A percentile compares a stretch with the other conserved stretches of the same genome.
phyloP scores from a whole-genome alignment of 1,284 basidiomycete genomes.

The Tilletia horrida region DNA sequence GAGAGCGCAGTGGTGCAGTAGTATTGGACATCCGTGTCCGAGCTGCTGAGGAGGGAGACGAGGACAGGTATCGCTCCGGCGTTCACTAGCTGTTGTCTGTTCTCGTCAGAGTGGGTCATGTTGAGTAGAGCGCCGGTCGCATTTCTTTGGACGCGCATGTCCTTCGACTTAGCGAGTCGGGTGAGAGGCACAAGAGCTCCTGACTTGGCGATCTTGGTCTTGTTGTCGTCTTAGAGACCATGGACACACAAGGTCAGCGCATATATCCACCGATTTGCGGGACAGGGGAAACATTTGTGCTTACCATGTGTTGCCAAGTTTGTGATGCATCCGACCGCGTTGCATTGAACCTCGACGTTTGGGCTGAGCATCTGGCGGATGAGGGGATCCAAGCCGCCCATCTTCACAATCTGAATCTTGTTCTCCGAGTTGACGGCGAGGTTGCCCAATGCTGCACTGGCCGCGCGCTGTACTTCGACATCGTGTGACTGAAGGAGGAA shows the following conservation, averaged over 20 bases:
- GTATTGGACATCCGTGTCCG: conserved; percentile 98
- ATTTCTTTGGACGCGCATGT: conserved; percentile 98
- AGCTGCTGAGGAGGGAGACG: conserved; percentile 89
- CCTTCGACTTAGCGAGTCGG: conserved; percentile 91
- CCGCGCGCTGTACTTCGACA: conserved; percentile 96
- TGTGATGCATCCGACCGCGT: conserved; percentile 99
- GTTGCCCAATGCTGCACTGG: conserved; percentile 96
- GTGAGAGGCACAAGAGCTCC: conserved; percentile 95
- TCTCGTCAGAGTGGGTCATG: conserved; percentile 97
- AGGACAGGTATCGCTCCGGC: conserved; percentile 97
- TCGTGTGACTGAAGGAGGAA: conserved; percentile 97
- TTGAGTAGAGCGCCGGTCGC: conserved; percentile 96
- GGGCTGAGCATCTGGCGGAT: conserved; percentile 99
- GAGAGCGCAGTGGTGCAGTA: conserved; percentile 98
- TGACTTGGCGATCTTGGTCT: conserved; percentile 99
- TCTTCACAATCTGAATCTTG: conserved; percentile 96
- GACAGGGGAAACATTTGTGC: conserved; percentile 35
- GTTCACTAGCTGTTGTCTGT: conserved; percentile 95
- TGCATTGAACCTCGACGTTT: conserved; percentile 99
- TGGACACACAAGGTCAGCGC: conserved; percentile 15
- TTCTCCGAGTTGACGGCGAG: conserved; percentile 98
- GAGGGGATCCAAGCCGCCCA: conserved; percentile 94
- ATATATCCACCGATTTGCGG: background rate
- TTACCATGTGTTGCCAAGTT: conserved; percentile 95
- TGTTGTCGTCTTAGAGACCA: conserved; percentile 78